Conservation (phyloP, 2,329 filamentous ascomycete genomes). For the Knoxdaviesia capensis region DNA sequence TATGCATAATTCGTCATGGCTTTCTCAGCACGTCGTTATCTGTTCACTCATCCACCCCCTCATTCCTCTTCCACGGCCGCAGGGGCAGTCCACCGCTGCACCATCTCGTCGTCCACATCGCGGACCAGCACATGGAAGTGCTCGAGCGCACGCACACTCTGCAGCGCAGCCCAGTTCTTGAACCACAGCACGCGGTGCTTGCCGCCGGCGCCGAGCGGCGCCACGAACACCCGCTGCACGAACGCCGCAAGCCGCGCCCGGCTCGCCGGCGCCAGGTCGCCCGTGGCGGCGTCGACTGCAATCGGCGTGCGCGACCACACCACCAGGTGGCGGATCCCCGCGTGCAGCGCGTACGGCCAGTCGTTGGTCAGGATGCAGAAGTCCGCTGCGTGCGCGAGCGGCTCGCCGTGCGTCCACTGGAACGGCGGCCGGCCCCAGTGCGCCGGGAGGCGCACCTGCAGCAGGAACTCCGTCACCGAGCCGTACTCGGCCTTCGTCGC, state of each 20-base stretch:
- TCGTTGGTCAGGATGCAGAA: conserved; percentile 67
- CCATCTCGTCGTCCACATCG: conserved; percentile 26
- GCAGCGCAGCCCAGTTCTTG: conserved; percentile 79
- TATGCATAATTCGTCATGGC: no score
- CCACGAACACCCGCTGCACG: conserved; percentile 47
- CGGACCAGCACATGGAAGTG: conserved; percentile 66
- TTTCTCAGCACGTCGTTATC: background rate
- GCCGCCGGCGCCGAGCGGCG: conserved; percentile 29
- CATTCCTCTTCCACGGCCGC: conserved; percentile 1
- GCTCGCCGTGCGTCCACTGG: conserved; percentile 23
- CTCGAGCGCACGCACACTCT: conserved; percentile 72
- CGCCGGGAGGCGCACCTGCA: conserved; percentile 46
- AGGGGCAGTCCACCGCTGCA: conserved; percentile 29
- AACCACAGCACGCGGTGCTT: conserved; percentile 54
- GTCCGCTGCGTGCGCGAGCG: conserved; percentile 33
- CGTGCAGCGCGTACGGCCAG: conserved; percentile 71
- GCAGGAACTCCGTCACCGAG: conserved; percentile 59
- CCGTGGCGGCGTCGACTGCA: conserved; percentile 46
- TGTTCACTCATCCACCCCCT: background rate
- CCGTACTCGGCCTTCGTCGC: conserved; percentile 54
- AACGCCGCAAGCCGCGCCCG: conserved; percentile 45
- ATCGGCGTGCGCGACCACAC: conserved; percentile 80
- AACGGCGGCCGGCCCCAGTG: conserved; percentile 45
- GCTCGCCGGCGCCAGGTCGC: conserved; percentile 51
- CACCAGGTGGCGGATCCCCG: conserved; percentile 58